Evolutionary conservation across 331 rosid species (phyloP).

Genomic region (Prunus yedoensis): DNA sequence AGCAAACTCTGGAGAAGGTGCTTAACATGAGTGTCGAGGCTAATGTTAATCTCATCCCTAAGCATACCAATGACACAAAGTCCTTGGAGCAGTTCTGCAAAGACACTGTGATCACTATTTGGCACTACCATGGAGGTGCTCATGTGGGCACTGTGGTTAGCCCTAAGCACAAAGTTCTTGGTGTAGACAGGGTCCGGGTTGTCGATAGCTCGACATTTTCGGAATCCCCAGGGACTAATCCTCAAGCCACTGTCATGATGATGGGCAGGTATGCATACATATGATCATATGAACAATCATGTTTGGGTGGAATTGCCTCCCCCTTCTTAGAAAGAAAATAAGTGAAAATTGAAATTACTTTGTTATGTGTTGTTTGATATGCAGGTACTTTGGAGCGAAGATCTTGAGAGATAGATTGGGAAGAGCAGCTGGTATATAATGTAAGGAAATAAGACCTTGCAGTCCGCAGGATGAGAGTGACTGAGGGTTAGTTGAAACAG

Average conservation of each 20-base stretch:
- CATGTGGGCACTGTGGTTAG: constrained; percentile 82
- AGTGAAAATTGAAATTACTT: background rate
- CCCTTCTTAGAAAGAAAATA: background rate
- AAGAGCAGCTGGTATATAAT: constrained; percentile 50
- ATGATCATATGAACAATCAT: background rate
- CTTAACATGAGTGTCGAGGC: constrained; percentile 74
- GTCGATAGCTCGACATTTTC: constrained; percentile 75
- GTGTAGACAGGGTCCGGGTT: constrained; percentile 65
- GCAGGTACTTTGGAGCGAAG: constrained; percentile 97
- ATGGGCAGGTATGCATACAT: constrained; percentile 74
- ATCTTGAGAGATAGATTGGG: constrained; percentile 80
- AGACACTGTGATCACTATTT: constrained; percentile 94
- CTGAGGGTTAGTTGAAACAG: background rate
- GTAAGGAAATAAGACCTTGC: constrained; percentile 31
- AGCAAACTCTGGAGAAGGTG: constrained; percentile 51
- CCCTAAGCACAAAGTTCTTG: constrained; percentile 63
- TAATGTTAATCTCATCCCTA: constrained; percentile 80
- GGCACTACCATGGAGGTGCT: constrained; percentile 98
- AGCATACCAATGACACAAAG: constrained; percentile 64
- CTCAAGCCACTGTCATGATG: constrained; percentile 97
- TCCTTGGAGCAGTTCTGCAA: constrained; percentile 84
- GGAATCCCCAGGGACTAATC: constrained; percentile 93
- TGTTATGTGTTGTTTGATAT: constrained; percentile 19
- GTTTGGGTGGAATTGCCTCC: background rate
- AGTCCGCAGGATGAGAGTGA: constrained; percentile 22